Percentiles rank a stretch among this genome's conserved stretches.
Evolutionary conservation across 208 protist species (phyloP).

Genomic region (Strigomonas galati): DNA sequence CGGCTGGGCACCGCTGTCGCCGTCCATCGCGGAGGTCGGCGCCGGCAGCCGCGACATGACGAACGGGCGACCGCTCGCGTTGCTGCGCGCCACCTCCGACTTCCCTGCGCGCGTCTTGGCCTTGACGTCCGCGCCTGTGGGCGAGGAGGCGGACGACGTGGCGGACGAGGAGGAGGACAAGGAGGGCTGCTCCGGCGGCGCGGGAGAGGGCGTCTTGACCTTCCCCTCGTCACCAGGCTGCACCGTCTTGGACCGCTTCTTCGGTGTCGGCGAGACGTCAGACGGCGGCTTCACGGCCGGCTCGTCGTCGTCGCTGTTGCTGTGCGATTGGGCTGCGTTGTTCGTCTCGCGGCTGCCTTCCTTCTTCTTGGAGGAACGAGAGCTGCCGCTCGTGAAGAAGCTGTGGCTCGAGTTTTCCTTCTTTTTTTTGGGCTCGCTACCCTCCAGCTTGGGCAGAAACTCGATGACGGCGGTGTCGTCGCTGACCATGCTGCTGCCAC

Average conservation of each 20-base stretch:
- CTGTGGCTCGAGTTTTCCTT: not conserved
- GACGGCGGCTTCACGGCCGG: not conserved
- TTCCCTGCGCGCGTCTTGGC: not conserved
- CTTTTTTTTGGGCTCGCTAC: not conserved
- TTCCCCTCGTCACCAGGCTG: conserved; percentile 15
- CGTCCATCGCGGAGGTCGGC: not conserved
- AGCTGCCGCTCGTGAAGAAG: not conserved
- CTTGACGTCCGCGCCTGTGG: not conserved
- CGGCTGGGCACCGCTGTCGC: not conserved
- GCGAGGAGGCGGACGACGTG: not conserved
- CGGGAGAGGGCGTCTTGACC: not conserved
- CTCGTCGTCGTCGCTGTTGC: conserved; percentile 2
- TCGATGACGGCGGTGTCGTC: not conserved
- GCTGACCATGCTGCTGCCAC: conserved; percentile 8
- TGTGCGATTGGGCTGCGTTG: conserved; percentile 14
- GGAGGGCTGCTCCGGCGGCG: not conserved
- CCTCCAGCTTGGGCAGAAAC: not conserved
- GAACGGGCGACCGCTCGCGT: not conserved
- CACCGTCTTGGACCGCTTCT: conserved; percentile 55
- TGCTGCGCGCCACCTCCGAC: not conserved
- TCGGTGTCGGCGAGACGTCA: conserved; percentile 43
- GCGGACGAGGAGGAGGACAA: not conserved
- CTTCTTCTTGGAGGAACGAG: not conserved
- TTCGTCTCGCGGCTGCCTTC: not conserved
- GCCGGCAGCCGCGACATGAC: not conserved